Conservation (phyloP, 2,329 filamentous ascomycete genomes). For the Diaporthe ilicicola region DNA sequence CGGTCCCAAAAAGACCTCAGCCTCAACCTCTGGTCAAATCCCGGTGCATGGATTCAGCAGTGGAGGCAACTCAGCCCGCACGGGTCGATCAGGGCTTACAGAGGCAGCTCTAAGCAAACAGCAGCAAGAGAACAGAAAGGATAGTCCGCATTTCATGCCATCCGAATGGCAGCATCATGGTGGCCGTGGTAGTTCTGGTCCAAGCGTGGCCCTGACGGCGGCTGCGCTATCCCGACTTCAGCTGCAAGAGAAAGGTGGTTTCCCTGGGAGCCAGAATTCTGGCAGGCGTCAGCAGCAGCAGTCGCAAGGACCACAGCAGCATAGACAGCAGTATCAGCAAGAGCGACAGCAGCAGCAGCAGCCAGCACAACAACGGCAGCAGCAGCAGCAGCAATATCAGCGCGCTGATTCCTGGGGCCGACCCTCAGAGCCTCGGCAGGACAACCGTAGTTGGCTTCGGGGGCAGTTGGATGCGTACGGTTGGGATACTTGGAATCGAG, state of each 20-base stretch:
- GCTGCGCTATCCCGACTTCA: slow-evolving; percentile 5
- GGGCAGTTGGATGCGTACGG: not conserved
- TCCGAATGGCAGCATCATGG: not conserved
- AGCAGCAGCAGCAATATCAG: not conserved
- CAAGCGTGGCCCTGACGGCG: not conserved
- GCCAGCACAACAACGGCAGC: not conserved
- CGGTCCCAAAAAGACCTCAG: slow-evolving; percentile 36
- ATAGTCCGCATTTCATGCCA: not conserved
- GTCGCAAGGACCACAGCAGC: too few relatives aligned
- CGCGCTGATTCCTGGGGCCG: not conserved
- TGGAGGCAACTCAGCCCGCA: not conserved
- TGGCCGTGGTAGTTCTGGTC: not conserved
- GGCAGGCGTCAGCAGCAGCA: not conserved
- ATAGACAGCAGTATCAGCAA: not conserved
- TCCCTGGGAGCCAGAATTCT: not conserved
- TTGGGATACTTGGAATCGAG: not conserved
- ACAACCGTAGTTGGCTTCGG: not conserved
- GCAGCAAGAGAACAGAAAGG: not conserved
- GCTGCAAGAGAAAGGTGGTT: not conserved
- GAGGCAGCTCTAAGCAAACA: not conserved
- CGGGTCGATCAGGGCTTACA: not conserved
- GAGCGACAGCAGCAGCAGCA: not conserved
- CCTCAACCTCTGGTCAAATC: slow-evolving; percentile 19
- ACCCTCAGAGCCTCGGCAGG: not conserved
- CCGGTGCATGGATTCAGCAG: not conserved